Evolutionary conservation across 2,329 filamentous ascomycete species (phyloP).

Genomic region (Cordyceps militaris): DNA sequence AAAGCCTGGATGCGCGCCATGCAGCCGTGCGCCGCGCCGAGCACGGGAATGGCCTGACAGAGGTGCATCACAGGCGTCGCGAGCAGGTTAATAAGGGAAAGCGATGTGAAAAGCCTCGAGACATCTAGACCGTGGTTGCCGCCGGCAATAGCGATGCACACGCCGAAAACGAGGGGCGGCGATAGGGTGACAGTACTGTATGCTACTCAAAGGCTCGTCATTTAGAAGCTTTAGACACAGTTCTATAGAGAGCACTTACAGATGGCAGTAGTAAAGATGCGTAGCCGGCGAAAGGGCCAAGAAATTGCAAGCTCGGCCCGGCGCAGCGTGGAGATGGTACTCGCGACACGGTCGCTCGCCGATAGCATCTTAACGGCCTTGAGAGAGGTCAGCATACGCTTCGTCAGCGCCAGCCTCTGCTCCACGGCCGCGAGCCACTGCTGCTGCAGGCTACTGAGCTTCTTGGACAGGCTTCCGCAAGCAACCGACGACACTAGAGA

Average conservation of each 20-base stretch:
- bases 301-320: not conserved
- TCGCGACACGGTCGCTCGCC: not conserved
- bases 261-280: not conserved
- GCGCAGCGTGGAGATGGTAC: not conserved
- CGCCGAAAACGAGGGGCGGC: constrained; percentile 1
- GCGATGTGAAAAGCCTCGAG: not conserved
- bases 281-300: not conserved
- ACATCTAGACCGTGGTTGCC: not conserved
- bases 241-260: too few species aligned
- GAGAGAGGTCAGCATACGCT: not conserved
- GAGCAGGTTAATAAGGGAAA: not conserved
- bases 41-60: not conserved
- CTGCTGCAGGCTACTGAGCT: not conserved
- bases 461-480: not conserved
- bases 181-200: constrained; percentile 2
- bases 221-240: too few species aligned
- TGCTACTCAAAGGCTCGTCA: not conserved
- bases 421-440: not conserved
- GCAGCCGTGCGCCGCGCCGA: not conserved
- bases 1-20: constrained; percentile 1
- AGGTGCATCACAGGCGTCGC: constrained; percentile 3
- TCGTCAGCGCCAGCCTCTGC: not conserved
- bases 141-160: not conserved
- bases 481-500: not conserved
- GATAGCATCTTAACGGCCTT: constrained; percentile 3